Conservation (phyloP, 1,284 basidiomycete genomes). For the Cutaneotrichosporon sp. region DNA sequence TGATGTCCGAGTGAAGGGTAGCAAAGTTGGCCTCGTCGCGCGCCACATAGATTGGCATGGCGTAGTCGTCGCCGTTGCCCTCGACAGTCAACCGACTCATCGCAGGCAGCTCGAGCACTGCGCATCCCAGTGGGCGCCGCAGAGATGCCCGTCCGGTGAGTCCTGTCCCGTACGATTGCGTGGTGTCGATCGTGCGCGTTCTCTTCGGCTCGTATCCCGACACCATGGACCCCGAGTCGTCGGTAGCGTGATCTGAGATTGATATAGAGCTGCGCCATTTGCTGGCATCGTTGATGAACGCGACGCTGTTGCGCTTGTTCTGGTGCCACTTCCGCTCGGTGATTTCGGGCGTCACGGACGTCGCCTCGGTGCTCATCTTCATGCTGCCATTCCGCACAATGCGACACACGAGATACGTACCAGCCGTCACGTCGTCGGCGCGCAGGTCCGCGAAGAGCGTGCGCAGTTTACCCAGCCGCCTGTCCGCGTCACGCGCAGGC, state of each 20-base stretch:
- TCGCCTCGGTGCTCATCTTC: conserved; percentile 65
- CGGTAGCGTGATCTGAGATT: conserved; percentile 37
- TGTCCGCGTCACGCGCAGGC: conserved; percentile 67
- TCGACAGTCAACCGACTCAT: conserved; percentile 58
- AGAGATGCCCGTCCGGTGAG: conserved; percentile 53
- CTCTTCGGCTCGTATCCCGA: conserved; percentile 42
- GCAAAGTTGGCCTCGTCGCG: conserved; percentile 82
- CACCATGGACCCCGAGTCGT: conserved; percentile 48
- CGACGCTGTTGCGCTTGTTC: conserved; percentile 20
- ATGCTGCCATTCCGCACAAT: conserved; percentile 85
- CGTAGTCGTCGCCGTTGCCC: conserved; percentile 64
- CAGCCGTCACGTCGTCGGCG: conserved; percentile 76
- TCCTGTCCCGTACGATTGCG: conserved; percentile 14
- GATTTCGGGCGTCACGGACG: conserved; percentile 44
- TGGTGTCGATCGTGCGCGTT: conserved; percentile 36
- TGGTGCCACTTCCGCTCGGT: conserved; percentile 2
- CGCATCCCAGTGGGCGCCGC: conserved; percentile 89
- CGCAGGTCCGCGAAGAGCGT: conserved; percentile 89
- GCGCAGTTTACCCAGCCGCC: conserved; percentile 60
- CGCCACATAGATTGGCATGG: conserved; percentile 86
- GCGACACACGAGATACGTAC: conserved; percentile 82
- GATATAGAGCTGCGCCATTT: conserved; percentile 30
- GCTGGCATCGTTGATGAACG: conserved; percentile 16
- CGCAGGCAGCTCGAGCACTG: conserved; percentile 80
- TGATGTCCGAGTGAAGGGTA: conserved; percentile 92